These are phyloP conservation scores for Aegilops speltoides DNA, from an alignment of 176 grass and related monocot genomes.

Conservation along the genomic window DNA sequence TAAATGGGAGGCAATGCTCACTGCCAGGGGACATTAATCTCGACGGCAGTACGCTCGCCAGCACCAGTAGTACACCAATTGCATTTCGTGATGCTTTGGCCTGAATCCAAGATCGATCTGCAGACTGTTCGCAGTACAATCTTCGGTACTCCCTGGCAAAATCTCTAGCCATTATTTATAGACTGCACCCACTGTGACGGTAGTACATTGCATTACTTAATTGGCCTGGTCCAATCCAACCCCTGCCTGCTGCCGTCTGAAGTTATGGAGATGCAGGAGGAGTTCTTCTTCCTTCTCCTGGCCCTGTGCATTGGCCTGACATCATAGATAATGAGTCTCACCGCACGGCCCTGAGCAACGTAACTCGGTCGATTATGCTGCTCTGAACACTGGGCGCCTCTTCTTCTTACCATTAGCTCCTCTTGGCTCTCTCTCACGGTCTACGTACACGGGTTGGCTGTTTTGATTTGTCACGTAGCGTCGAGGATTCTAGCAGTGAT, in stretches of 20 bases:
- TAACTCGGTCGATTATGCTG: neutral
- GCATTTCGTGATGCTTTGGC: neutral
- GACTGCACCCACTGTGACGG: neutral
- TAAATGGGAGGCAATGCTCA: neutral
- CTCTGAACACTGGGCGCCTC: neutral
- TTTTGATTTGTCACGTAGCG: neutral
- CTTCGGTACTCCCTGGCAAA: neutral
- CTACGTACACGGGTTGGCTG: too few species aligned
- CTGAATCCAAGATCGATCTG: neutral
- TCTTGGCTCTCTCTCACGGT: neutral
- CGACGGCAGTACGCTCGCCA: neutral
- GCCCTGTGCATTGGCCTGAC: neutral
- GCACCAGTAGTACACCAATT: neutral
- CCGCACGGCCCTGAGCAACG: constrained; percentile 13
- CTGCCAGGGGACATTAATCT: neutral
- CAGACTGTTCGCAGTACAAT: neutral
- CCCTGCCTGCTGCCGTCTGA: neutral
- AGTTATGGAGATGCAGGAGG: constrained; percentile 11
- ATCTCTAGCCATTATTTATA: constrained; percentile 15
- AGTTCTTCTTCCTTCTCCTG: neutral
- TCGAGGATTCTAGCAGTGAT: neutral
- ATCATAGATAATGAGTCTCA: neutral
- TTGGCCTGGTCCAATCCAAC: neutral
- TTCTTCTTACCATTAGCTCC: neutral
- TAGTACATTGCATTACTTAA: neutral